Conservation (phyloP, 1,139 yeast genomes). For the Sugiyamaella grinbergsii region DNA sequence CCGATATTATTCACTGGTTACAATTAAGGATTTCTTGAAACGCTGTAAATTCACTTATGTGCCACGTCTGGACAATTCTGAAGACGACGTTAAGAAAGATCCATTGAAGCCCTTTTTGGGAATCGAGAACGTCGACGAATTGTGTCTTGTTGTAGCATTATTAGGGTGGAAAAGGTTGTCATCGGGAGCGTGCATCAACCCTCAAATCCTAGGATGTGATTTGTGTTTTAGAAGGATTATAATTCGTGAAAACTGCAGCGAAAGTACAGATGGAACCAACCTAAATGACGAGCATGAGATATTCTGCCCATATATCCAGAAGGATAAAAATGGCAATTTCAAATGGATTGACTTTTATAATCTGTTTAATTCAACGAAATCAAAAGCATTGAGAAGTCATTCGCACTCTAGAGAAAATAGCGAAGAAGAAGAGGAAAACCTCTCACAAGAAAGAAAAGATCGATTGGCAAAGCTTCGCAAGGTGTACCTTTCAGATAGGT, state of each 20-base stretch:
- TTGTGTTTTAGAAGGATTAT: slow-evolving; percentile 27
- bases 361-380: not conserved
- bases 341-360: slow-evolving; percentile 22
- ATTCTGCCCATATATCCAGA: slow-evolving; percentile 26
- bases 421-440: slow-evolving; percentile 1
- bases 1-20: slow-evolving; percentile 12
- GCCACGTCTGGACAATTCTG: slow-evolving; percentile 10
- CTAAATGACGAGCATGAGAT: slow-evolving; percentile 25
- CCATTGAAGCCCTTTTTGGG: slow-evolving; percentile 11
- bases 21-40: slow-evolving; percentile 5
- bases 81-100: not conserved
- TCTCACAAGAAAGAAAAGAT: slow-evolving; percentile 1
- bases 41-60: slow-evolving; percentile 3
- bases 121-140: slow-evolving; percentile 4
- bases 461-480: slow-evolving; percentile 11
- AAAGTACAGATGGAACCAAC: slow-evolving; percentile 11
- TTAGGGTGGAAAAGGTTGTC: slow-evolving; percentile 26
- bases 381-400: not conserved
- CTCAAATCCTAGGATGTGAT: slow-evolving; percentile 24
- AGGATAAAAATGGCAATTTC: slow-evolving; percentile 3
- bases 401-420: not conserved
- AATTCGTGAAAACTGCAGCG: not conserved
- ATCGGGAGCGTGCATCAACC: slow-evolving; percentile 2
- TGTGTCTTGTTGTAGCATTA: slow-evolving; percentile 20
- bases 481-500: slow-evolving; percentile 3